These are phyloP conservation scores for Plectranthus barbatus DNA, from an alignment of 257 asterid species.

Conservation along the genomic window DNA sequence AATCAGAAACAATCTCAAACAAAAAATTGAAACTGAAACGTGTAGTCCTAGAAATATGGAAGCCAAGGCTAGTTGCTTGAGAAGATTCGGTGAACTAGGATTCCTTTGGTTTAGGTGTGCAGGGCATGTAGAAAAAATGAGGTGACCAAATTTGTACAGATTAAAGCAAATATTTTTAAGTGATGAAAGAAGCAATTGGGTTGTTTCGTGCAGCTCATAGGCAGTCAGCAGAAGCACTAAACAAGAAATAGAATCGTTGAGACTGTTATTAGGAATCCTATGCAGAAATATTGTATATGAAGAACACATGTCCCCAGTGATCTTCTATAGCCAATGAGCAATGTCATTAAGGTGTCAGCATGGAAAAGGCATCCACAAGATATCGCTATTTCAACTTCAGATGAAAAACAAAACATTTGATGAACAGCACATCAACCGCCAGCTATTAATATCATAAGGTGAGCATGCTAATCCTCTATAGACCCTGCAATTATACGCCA, in stretches of 20 bases:
- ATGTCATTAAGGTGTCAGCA: slow-evolving; percentile 53
- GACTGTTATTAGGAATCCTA: slow-evolving; percentile 30
- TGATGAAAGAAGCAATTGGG: slow-evolving; percentile 11
- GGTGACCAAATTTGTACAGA: slow-evolving; percentile 6
- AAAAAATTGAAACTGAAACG: not conserved
- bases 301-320: slow-evolving; percentile 26
- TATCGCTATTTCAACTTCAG: slow-evolving; percentile 64
- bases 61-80: not conserved
- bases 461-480: slow-evolving; percentile 98
- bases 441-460: slow-evolving; percentile 86
- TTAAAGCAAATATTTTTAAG: slow-evolving; percentile 2
- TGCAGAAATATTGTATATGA: slow-evolving; percentile 27
- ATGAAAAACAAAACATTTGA: slow-evolving; percentile 84
- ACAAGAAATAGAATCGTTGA: slow-evolving; percentile 12
- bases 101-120: not conserved
- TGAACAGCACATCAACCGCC: slow-evolving; percentile 99
- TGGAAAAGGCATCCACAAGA: slow-evolving; percentile 51
- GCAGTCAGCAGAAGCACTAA: slow-evolving; percentile 13
- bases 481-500: slow-evolving; percentile 98
- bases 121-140: not conserved
- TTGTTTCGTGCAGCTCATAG: slow-evolving; percentile 4
- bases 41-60: slow-evolving; percentile 5
- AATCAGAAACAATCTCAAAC: slow-evolving; percentile 3
- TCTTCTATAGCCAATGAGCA: slow-evolving; percentile 58
- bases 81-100: slow-evolving; percentile 4